Evolutionary conservation across 1,284 basidiomycete genomes (phyloP), one percentile per base, ranked within the genome.

Genomic region (Sanghuangporus sanghuang): DNA sequence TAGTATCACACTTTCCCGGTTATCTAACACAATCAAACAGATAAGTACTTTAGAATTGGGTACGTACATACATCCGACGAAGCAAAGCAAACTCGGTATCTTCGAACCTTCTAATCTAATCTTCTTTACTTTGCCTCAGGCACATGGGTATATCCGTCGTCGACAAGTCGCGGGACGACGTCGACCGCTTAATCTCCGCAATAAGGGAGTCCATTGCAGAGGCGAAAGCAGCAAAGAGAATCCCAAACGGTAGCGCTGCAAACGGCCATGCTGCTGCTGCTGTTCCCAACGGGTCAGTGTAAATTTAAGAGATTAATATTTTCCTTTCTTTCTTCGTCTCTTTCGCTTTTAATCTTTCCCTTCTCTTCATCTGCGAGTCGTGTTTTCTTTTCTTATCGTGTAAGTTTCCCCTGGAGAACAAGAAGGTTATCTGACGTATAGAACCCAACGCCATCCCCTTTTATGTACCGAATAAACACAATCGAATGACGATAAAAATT

Each of bases 61-160:
- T 84, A 69, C 53, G 27, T 32, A 32, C 4, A 32, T 32, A 32
- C 27, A 3, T 32, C 27, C 27, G 27, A 32, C 27, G 27, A 32
- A 32, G 27, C 27, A 32, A 32, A 32, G 27, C 27, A 32, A 32
- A 32, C 27, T 32, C 27, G 27, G 27, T 3, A 32, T 32, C 27
- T 32, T 32, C 27, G 4, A 32, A 32, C 27, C 54, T 35, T 70
- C 12, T 44, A 16, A 9, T 70, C 12, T 44, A 16, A 9, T 12
- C 38, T 5, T 16, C 16, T 32, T 14, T 32, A n/a, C 35, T 39
- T 50, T 60, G 32, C 65, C 52, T 44, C 68, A 87, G 93, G 27
- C 95, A 97, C 76, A 96, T 98, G 95, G 96, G 96, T 62, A 75
- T 91, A 64, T 90, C 90, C 8, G 95, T 85, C 32, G 85, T 90